Evolutionary conservation across 2,329 filamentous ascomycete species (phyloP).

Genomic region (Penicillium italicum): DNA sequence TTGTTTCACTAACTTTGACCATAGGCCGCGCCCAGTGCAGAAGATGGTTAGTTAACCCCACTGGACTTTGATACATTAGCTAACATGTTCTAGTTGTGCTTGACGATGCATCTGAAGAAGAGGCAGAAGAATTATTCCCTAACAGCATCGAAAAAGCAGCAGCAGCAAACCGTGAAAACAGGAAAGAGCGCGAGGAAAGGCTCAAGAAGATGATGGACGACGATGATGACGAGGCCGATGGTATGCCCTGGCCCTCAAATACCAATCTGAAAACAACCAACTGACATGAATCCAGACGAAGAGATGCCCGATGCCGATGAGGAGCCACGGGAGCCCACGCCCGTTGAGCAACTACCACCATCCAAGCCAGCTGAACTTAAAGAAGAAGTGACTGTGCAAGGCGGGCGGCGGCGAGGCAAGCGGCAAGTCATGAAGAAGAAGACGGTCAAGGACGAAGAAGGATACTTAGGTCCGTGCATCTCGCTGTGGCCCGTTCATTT

Average conservation of each 20-base stretch:
- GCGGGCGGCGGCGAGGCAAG: constrained; percentile 69
- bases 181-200: constrained; percentile 63
- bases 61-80: constrained; percentile 8
- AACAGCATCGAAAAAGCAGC: constrained; percentile 36
- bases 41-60: constrained; percentile 46
- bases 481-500: neutral
- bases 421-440: constrained; percentile 83
- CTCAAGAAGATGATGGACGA: constrained; percentile 74
- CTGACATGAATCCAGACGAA: constrained; percentile 44
- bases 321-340: constrained; percentile 36
- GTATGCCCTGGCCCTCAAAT: constrained; percentile 40
- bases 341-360: constrained; percentile 33
- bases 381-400: constrained; percentile 52
- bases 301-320: constrained; percentile 56
- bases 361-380: constrained; percentile 49
- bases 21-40: constrained; percentile 20
- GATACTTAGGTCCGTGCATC: constrained; percentile 66
- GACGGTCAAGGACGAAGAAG: constrained; percentile 80
- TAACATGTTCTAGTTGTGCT: constrained; percentile 42
- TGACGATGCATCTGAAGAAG: constrained; percentile 57
- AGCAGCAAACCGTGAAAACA: constrained; percentile 44
- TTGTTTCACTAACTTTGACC: neutral
- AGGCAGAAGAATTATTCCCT: constrained; percentile 51
- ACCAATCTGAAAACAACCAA: constrained; percentile 22
- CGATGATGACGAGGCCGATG: constrained; percentile 39